Conservation (phyloP, 116 monocot genomes). For the Cymodocea nodosa region DNA sequence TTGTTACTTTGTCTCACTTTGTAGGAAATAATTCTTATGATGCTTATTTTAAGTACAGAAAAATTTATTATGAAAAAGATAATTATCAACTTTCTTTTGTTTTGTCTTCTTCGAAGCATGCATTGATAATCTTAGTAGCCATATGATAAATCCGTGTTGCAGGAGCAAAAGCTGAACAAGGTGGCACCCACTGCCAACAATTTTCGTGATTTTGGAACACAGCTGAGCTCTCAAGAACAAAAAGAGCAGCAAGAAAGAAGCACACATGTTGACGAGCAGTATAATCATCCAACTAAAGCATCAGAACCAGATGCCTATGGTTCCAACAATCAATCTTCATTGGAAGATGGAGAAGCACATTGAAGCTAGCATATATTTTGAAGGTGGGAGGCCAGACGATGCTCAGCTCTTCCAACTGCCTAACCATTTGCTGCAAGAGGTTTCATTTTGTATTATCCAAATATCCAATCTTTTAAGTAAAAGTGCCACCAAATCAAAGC, state of each 20-base stretch:
- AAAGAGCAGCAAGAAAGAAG: background rate
- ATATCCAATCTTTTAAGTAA: background rate
- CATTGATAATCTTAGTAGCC: background rate
- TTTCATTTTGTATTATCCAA: background rate
- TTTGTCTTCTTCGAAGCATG: background rate
- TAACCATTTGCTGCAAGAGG: conserved; percentile 2
- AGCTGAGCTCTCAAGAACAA: background rate
- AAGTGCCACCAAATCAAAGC: background rate
- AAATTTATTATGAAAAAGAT: no score
- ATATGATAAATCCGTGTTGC: background rate
- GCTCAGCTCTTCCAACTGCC: conserved; percentile 1
- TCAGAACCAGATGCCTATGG: background rate
- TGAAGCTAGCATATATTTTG: background rate
- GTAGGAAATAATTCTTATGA: no score
- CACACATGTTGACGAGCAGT: background rate
- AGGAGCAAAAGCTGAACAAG: conserved; percentile 19
- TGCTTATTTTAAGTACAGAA: no score
- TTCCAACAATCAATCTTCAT: background rate
- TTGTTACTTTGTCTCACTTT: no score
- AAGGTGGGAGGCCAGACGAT: background rate
- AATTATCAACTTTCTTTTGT: no score
- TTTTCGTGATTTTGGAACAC: conserved; percentile 13
- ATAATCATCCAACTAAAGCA: background rate
- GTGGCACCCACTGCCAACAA: conserved; percentile 9
- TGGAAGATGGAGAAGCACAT: background rate